Evolutionary conservation across 805 yeast species (phyloP).

Genomic region (Starmerella potacharoeniae): DNA sequence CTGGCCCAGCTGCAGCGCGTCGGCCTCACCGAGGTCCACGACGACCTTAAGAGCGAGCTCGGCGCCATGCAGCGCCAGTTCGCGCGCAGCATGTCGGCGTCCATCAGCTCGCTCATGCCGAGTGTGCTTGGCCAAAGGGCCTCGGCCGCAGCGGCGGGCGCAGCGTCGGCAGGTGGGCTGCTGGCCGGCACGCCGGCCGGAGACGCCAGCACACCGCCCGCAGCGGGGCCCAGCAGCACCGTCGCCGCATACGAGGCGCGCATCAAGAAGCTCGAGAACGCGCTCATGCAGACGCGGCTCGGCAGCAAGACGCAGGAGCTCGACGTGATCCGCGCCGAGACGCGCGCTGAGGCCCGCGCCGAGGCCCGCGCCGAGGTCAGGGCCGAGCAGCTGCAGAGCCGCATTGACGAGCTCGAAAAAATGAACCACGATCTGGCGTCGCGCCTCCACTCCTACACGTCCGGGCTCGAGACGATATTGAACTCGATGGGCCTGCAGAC

Average conservation of each 20-base stretch:
- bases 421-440: constrained; percentile 7
- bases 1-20: constrained; percentile 18
- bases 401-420: constrained; percentile 11
- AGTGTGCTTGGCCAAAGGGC: neutral
- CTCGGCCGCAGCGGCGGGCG: neutral
- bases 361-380: constrained; percentile 15
- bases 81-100: constrained; percentile 14
- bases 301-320: constrained; percentile 15
- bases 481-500: constrained; percentile 71
- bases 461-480: constrained; percentile 42
- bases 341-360: constrained; percentile 16
- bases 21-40: constrained; percentile 22
- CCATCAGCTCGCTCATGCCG: constrained; percentile 11
- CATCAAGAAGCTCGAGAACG: constrained; percentile 46
- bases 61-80: constrained; percentile 24
- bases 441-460: constrained; percentile 12
- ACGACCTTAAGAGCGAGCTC: constrained; percentile 25
- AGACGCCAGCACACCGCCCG: neutral
- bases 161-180: too few species aligned
- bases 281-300: constrained; percentile 17
- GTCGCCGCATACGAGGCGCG: constrained; percentile 46
- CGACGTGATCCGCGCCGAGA: constrained; percentile 17
- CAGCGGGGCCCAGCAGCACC: neutral
- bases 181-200: neutral
- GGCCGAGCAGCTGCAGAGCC: constrained; percentile 11